Percentiles rank a stretch among this genome's conserved stretches.
phyloP scores from a whole-genome alignment of 202 grass and related monocot genomes.

The Setaria viridis region DNA sequence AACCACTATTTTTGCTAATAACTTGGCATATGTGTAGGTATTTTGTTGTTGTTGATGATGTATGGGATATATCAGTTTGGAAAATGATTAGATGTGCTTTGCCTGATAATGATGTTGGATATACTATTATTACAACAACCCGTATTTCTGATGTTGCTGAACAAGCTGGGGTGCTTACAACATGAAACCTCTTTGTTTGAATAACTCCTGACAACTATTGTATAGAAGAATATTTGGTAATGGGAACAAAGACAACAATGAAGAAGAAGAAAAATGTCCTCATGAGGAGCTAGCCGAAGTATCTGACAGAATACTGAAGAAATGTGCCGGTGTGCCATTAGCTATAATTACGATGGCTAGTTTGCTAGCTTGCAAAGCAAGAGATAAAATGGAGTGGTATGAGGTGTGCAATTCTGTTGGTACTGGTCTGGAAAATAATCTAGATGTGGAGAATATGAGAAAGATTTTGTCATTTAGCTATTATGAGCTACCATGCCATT shows the following conservation, averaged over 20 bases:
- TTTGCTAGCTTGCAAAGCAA: background rate
- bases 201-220: background rate
- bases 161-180: background rate
- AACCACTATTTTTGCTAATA: no score
- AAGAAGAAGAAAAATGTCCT: background rate
- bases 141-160: background rate
- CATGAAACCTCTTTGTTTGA: background rate
- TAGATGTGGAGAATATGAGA: background rate
- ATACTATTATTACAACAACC: background rate
- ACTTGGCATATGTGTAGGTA: background rate
- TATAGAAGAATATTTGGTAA: background rate
- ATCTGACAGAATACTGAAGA: background rate
- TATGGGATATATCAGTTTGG: background rate
- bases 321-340: background rate
- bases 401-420: background rate
- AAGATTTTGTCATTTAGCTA: slow-evolving; percentile 5
- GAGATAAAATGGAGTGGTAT: background rate
- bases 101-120: background rate
- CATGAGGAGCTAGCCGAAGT: background rate
- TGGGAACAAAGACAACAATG: background rate
- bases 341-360: slow-evolving; percentile 6
- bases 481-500: background rate
- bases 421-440: background rate
- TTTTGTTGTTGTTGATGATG: background rate
- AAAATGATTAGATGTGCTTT: background rate